Base-by-base conservation (phyloP, 2,329 filamentous ascomycete species). In the Drechmeria coniospora region DNA sequence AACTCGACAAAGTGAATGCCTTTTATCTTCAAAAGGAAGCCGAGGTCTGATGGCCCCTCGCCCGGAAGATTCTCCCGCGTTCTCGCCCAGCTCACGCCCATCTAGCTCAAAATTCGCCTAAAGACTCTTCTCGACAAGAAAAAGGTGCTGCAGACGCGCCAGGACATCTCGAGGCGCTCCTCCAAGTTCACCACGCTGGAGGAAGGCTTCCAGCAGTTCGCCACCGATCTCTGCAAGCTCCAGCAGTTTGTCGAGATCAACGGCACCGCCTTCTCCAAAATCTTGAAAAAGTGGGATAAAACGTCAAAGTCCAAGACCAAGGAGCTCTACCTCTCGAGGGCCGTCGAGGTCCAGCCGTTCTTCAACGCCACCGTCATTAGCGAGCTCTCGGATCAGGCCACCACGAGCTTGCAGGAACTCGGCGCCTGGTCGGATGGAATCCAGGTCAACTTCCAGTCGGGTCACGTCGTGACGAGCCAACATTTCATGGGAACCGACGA, bases 281-380 rank as follows among this genome's bases (percentile, higher is more conserved):
- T 98, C 33, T 61, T 98, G 37, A 98, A 98, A 59, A 98, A 98
- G 70, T 98, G 90, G 90, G 90, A 98, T 58, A 98, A 98, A 68
- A 94, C 86, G 2, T 94, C 87, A 41, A 98, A 95, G 66, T 95
- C 87, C 28, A 87, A 87, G 53, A 94, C 90, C 33, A 98, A 98
- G 54, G 90, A 95, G 57, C 69, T 95, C 22, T 98, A 95, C 49
- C 74, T 98, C 20, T 92, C 92, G 8, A 71, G 90, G 34, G 90
- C 90, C 7, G 87, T 98, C 36, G 90, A 98, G 53, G 86, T 95
- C 6, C 90, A 95, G 46, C 90, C 90, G 6, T 95, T 92, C 53
- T 98, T 95, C 66, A 95, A 98, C 53, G 77, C 87, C 25, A 82
- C 92, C 39, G 84, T 95, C 41, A 92, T 98, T 46, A 92, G 86